Evolutionary conservation across 768 basidiomycete genomes (phyloP).

Genomic region (Russula lepida): DNA sequence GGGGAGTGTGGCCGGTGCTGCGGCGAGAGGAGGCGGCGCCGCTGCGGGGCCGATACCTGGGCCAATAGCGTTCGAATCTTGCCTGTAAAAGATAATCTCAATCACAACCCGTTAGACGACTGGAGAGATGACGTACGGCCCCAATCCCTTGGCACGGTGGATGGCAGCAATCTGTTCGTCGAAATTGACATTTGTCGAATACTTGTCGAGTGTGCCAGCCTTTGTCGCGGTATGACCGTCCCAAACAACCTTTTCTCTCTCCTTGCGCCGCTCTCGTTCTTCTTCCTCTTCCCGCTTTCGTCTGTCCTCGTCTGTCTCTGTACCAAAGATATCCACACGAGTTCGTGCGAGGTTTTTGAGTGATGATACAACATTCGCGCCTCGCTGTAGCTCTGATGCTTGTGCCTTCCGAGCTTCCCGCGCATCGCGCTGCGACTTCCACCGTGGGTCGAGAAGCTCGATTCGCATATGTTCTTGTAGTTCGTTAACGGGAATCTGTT

Average conservation of each 20-base stretch:
- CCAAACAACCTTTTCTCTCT: slow-evolving; percentile 95
- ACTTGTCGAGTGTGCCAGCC: slow-evolving; percentile 85
- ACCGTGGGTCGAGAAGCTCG: slow-evolving; percentile 92
- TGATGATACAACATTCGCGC: slow-evolving; percentile 90
- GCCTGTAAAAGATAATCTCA: slow-evolving; percentile 33
- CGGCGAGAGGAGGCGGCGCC: slow-evolving; percentile 52
- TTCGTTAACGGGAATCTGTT: slow-evolving; percentile 93
- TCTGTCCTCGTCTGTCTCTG: slow-evolving; percentile 85
- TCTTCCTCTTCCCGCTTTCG: slow-evolving; percentile 83
- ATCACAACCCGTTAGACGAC: slow-evolving; percentile 3
- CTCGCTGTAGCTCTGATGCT: slow-evolving; percentile 77
- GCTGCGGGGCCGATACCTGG: slow-evolving; percentile 81
- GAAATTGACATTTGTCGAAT: slow-evolving; percentile 86
- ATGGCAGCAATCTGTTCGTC: slow-evolving; percentile 98
- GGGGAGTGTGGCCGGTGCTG: slow-evolving; percentile 65
- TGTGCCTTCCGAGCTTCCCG: slow-evolving; percentile 87
- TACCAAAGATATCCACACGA: slow-evolving; percentile 97
- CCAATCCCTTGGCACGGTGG: slow-evolving; percentile 85
- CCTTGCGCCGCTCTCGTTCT: slow-evolving; percentile 70
- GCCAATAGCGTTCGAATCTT: slow-evolving; percentile 73
- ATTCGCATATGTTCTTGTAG: slow-evolving; percentile 97
- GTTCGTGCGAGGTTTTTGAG: slow-evolving; percentile 88
- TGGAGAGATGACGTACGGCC: slow-evolving; percentile 49
- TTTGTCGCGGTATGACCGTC: slow-evolving; percentile 97
- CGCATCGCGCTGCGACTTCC: slow-evolving; percentile 91